Base-by-base conservation (phyloP, 2,329 filamentous ascomycete genomes). In the Ophiostoma pallidulum region DNA sequence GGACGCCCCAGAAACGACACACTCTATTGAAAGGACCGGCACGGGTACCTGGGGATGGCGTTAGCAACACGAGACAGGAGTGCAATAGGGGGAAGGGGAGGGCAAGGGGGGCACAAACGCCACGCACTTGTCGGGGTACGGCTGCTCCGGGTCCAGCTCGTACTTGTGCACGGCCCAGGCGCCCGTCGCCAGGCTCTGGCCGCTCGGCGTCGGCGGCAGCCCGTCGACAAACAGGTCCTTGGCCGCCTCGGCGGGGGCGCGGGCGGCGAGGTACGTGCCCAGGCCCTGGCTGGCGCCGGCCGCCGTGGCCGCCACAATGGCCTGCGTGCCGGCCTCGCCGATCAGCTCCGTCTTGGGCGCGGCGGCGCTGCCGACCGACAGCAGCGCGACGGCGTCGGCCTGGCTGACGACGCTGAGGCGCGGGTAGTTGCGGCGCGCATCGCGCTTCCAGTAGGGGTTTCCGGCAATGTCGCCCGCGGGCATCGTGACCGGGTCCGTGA, bases 391-490 rank as follows among this genome's bases (percentile, higher is more conserved):
- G 44, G 88, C 82, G 65, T 97, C 86, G 40, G 78, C 78, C 72
- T 97, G 92, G 51, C 73, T 82, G 53, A 98, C 77, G 39, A 86
- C 81, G 61, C 84, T 91, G 48, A 85, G 74, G 58, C 75, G 77
- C 28, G 92, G 86, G 70, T 97, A 97, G 59, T 75, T 75, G 59
- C 92, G 79, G 58, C 92, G 85, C 52, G 72, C 66, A 62, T 98
- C 92, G 60, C 92, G 89, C 75, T 94, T 94, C 88, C 89, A 98
- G 73, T 96, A 94, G 32, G 88, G 80, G 70, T 94, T 94, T 66
- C 91, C 86, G 59, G 88, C 88, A 59, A 94, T 82, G 64, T 94
- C 88, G 56, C 77, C 86, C 2, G 88, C 86, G n/a, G 88, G 88
- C 0, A 84, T 51, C 13, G 87, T 94, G 51, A 91, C 84, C 19